Conservation (phyloP, 1,139 yeast genomes). For the Scheffersomyces lignicola region DNA sequence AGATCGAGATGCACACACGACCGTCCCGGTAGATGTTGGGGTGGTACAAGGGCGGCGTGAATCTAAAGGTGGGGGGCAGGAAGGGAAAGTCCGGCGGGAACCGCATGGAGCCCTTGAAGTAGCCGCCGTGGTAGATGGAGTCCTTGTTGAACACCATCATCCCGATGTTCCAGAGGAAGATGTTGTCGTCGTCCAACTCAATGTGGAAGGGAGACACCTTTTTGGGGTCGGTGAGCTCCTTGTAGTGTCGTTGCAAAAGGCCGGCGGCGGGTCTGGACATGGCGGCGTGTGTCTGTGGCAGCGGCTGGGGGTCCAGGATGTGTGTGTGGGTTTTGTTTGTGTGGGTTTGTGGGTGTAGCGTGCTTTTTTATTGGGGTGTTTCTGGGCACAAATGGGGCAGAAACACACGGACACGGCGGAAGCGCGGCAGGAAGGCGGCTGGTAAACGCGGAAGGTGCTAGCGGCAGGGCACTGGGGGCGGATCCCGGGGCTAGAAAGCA, state of each 20-base stretch:
- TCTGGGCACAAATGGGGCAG: too few relatives aligned
- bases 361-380: too few relatives aligned
- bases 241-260: slow-evolving; percentile 87
- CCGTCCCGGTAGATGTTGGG: slow-evolving; percentile 96
- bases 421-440: too few relatives aligned
- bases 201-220: slow-evolving; percentile 92
- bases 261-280: slow-evolving; percentile 67
- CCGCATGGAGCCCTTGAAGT: slow-evolving; percentile 89
- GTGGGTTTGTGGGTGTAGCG: neutral
- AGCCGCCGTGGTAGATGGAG: slow-evolving; percentile 94
- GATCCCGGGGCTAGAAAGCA: too few relatives aligned
- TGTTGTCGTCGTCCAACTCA: slow-evolving; percentile 83
- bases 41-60: slow-evolving; percentile 93
- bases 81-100: slow-evolving; percentile 92
- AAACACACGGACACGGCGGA: too few relatives aligned
- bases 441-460: too few relatives aligned
- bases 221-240: slow-evolving; percentile 90
- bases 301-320: too few relatives aligned
- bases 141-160: slow-evolving; percentile 89
- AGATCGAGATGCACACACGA: slow-evolving; percentile 84
- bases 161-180: slow-evolving; percentile 90
- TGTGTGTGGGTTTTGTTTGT: slow-evolving; percentile 3
- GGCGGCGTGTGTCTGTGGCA: slow-evolving; percentile 3
- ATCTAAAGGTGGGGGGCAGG: slow-evolving; percentile 87
- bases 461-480: too few relatives aligned